Evolutionary conservation across 1,284 basidiomycete species (phyloP).

Genomic region (Trichosporon ovoides): DNA sequence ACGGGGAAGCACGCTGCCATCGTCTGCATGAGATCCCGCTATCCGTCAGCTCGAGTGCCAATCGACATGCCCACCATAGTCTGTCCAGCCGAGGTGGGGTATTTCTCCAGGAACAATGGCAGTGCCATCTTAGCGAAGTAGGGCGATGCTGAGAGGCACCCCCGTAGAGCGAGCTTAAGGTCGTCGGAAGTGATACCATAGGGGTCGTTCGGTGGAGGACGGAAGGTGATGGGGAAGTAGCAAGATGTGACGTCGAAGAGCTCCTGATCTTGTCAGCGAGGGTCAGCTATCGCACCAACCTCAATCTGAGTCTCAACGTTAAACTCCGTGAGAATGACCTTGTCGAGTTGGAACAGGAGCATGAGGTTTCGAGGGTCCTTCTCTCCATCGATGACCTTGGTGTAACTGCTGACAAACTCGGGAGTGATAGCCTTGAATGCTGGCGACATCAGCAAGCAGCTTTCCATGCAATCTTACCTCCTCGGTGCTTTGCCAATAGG

Average conservation of each 20-base stretch:
- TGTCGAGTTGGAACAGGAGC: slow-evolving; percentile 79
- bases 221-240: slow-evolving; percentile 98
- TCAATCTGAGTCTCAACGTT: slow-evolving; percentile 69
- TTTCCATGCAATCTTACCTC: too few relatives aligned
- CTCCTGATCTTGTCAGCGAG: slow-evolving; percentile 53
- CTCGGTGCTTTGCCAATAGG: slow-evolving; percentile 66
- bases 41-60: background rate
- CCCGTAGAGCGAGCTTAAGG: slow-evolving; percentile 63
- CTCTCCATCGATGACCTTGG: slow-evolving; percentile 79
- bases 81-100: slow-evolving; percentile 71
- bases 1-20: slow-evolving; percentile 70
- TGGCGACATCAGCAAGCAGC: slow-evolving; percentile 31
- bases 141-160: slow-evolving; percentile 71
- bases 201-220: slow-evolving; percentile 88
- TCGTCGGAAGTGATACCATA: slow-evolving; percentile 89
- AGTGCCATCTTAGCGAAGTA: slow-evolving; percentile 78
- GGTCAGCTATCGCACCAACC: slow-evolving; percentile 52
- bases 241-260: slow-evolving; percentile 96
- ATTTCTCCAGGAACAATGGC: slow-evolving; percentile 87
- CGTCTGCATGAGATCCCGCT: slow-evolving; percentile 77
- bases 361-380: slow-evolving; percentile 96
- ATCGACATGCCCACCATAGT: slow-evolving; percentile 63
- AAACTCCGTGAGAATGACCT: slow-evolving; percentile 82
- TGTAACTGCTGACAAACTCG: slow-evolving; percentile 69
- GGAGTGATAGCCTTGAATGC: slow-evolving; percentile 67